These are phyloP conservation scores for Coemansia sp. DNA, from an alignment of 192 early-diverging fungal genomes.

Conservation along the genomic window DNA sequence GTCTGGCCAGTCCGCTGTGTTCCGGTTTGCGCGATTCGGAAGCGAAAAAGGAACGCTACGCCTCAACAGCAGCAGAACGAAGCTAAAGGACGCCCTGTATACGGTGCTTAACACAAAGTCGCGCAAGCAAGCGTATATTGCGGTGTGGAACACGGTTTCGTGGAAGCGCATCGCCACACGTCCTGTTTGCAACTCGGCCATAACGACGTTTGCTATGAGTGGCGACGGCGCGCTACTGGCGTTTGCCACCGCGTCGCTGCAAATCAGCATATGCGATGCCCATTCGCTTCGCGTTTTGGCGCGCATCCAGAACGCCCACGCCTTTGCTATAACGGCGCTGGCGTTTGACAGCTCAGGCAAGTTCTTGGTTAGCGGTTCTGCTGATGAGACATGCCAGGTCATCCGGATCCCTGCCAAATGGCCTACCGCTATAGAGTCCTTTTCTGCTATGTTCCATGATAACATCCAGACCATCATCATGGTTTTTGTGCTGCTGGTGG, in stretches of 20 bases:
- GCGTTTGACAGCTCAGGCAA: conserved; percentile 69
- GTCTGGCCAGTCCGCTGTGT: conserved; percentile 31
- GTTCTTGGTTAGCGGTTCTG: conserved; percentile 77
- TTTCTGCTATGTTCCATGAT: conserved; percentile 9
- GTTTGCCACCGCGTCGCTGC: conserved; percentile 73
- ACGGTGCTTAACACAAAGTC: conserved; percentile 53
- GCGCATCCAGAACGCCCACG: conserved; percentile 71
- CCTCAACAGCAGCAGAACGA: background rate
- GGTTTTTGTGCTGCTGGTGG: conserved; percentile 32
- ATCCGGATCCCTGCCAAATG: conserved; percentile 59
- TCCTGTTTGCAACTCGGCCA: conserved; percentile 29
- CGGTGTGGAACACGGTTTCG: conserved; percentile 32
- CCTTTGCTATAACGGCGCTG: conserved; percentile 78
- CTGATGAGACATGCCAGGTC: conserved; percentile 73
- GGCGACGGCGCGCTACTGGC: conserved; percentile 70
- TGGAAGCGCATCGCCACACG: conserved; percentile 34
- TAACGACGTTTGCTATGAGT: conserved; percentile 58
- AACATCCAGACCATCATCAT: conserved; percentile 32
- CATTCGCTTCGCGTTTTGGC: conserved; percentile 61
- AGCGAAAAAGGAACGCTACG: background rate
- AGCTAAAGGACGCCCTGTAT: conserved; percentile 29
- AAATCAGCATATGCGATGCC: conserved; percentile 68
- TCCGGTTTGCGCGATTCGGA: conserved; percentile 46
- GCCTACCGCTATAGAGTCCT: conserved; percentile 34
- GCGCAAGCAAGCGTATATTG: conserved; percentile 47